These are phyloP conservation scores for Mortierella sp. DNA, from an alignment of 371 early-diverging fungal genomes.

Conservation along the genomic window DNA sequence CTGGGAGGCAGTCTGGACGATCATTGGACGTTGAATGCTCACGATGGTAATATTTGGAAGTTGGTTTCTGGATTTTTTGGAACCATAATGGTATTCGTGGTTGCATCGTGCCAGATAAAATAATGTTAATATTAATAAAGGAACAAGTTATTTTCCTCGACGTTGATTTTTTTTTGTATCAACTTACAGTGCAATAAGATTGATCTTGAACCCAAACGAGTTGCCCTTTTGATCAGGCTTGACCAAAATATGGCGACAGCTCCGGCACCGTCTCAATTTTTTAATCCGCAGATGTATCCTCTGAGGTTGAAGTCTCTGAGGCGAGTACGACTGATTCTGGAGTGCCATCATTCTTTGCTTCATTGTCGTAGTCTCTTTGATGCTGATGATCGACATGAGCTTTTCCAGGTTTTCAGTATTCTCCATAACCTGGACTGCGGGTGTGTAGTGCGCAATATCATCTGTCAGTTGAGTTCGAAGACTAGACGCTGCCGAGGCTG, in stretches of 20 bases:
- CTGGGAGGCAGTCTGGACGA: slow-evolving; percentile 61
- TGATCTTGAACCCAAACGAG: slow-evolving; percentile 86
- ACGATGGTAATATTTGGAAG: slow-evolving; percentile 83
- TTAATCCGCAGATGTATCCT: slow-evolving; percentile 89
- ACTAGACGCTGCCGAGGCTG: neutral
- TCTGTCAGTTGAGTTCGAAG: slow-evolving; percentile 55
- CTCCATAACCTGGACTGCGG: slow-evolving; percentile 60
- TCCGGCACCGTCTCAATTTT: slow-evolving; percentile 84
- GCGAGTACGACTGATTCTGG: slow-evolving; percentile 72
- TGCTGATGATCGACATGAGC: slow-evolving; percentile 58
- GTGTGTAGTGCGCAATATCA: slow-evolving; percentile 61
- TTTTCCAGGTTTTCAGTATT: slow-evolving; percentile 58
- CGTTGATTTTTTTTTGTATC: neutral
- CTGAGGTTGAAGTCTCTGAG: slow-evolving; percentile 77
- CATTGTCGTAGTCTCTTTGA: slow-evolving; percentile 71
- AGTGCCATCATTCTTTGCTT: slow-evolving; percentile 74
- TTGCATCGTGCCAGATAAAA: neutral
- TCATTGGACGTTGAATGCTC: slow-evolving; percentile 63
- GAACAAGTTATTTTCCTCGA: too few species aligned
- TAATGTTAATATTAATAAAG: too few species aligned
- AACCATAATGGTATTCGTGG: neutral
- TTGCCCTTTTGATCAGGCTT: slow-evolving; percentile 94
- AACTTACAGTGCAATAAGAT: slow-evolving; percentile 81
- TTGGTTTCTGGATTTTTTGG: slow-evolving; percentile 62
- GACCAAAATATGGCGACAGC: slow-evolving; percentile 88